These are phyloP conservation scores for Hansenula sp. DNA, from an alignment of 1,139 yeast genomes.

Conservation along the genomic window DNA sequence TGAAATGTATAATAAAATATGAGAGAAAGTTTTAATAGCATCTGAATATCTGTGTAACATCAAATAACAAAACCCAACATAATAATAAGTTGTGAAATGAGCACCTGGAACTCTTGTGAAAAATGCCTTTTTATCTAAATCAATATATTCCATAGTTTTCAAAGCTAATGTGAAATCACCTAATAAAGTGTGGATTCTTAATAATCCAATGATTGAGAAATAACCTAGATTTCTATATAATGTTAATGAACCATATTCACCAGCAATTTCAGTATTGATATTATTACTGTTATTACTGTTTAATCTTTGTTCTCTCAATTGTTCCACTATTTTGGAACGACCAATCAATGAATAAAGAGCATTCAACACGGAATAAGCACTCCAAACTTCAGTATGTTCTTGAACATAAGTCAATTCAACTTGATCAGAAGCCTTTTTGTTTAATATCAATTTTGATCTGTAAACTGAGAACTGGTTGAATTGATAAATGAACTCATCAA, in stretches of 20 bases:
- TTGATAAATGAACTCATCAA: constrained; percentile 49
- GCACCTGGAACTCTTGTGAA: constrained; percentile 43
- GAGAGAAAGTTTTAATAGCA: constrained; percentile 44
- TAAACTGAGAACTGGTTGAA: constrained; percentile 40
- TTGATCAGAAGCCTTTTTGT: constrained; percentile 25
- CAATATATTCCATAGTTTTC: constrained; percentile 42
- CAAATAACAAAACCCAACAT: constrained; percentile 46
- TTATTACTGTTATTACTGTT: constrained; percentile 23
- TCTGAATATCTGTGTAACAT: constrained; percentile 47
- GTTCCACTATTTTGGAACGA: constrained; percentile 40
- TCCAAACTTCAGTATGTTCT: constrained; percentile 40
- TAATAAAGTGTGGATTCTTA: constrained; percentile 43
- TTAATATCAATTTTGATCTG: constrained; percentile 33
- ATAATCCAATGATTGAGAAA: constrained; percentile 42
- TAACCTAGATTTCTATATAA: constrained; percentile 45
- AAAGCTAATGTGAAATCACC: constrained; percentile 47
- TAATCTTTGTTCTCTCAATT: constrained; percentile 33
- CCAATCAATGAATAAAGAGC: constrained; percentile 44
- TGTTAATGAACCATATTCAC: constrained; percentile 38
- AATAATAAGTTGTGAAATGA: constrained; percentile 46
- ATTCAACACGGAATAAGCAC: constrained; percentile 42
- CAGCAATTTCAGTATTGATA: constrained; percentile 30
- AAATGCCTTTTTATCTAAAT: constrained; percentile 40
- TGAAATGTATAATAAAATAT: constrained; percentile 40
- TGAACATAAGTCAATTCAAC: constrained; percentile 32